phyloP scores from a whole-genome alignment of 139 green algal species.

The Tetradesmus lagerheimii region DNA sequence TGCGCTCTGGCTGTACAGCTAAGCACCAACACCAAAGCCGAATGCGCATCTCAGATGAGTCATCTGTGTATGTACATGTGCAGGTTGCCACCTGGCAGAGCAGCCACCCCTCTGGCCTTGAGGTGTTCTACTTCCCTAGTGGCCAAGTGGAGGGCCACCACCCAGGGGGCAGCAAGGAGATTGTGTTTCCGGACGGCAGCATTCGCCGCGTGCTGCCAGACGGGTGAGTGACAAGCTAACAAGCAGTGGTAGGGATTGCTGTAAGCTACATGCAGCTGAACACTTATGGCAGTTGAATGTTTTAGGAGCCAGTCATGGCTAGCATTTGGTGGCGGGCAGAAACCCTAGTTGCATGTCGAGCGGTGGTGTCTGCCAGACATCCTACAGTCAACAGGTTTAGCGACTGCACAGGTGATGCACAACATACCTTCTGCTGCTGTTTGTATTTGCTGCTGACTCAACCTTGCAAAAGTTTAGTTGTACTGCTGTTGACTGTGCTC shows the following conservation, averaged over 20 bases:
- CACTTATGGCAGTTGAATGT: too few relatives aligned
- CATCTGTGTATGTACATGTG: neutral
- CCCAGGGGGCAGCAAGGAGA: conserved; percentile 77
- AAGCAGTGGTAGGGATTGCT: neutral
- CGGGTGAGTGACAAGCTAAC: conserved; percentile 47
- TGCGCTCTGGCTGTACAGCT: too few relatives aligned
- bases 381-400: too few relatives aligned
- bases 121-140: conserved; percentile 92
- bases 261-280: neutral
- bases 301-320: too few relatives aligned
- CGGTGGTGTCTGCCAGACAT: too few relatives aligned
- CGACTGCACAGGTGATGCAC: too few relatives aligned
- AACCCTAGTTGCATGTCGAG: neutral
- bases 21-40: too few relatives aligned
- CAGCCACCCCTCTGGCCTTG: conserved; percentile 74
- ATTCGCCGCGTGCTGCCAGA: conserved; percentile 58
- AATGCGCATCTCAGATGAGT: too few relatives aligned
- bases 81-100: conserved; percentile 73
- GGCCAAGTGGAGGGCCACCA: conserved; percentile 86
- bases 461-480: neutral
- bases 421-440: neutral
- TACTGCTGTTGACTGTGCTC: neutral
- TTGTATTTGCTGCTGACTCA: neutral
- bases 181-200: conserved; percentile 77
- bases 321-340: neutral